Evolutionary conservation across 108 stramenopile species (phyloP), one percentile per base, ranked within the genome.

Genomic region (Discostella pseudostelligera): DNA sequence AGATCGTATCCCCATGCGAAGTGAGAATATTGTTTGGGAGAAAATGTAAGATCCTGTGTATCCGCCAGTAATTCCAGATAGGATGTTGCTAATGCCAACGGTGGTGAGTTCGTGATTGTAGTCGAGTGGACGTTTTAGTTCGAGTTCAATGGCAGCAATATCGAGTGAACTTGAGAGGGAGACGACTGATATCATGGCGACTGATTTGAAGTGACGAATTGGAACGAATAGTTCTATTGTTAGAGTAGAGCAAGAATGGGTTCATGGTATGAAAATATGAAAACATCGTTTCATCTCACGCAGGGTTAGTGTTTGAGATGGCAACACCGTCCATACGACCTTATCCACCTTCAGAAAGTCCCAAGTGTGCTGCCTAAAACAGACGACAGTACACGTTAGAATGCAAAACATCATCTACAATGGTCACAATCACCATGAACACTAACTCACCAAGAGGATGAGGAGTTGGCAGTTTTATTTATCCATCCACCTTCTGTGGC

Each of bases 81-180:
- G 39, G 12, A 96, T 55, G 80, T 99, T 99, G 66, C 89, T 89
- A 17, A 97, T 67, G 6, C 96, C 91, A 4, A 97, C 94, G 53
- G 92, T 95, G 46, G 50, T 67, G 17, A 98, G 74, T 82, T 98
- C 96, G 72, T 80, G 57, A 70, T 99, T 93, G 82, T 97, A 98
- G 57, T 97, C 87, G 51, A 99, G 79, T 5, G 96, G 96, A 47
- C 77, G 59, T 16, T 90, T 92, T 59, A 97, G 61, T 81, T 99
- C 98, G 29, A 99, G 80, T 69, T 99, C 97, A 63, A 99, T 99
- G 28, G 98, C 98, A 7, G 98, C 97, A 6, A 99, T 82, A 64
- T 99, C 98, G 32, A 99, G 78, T 35, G 91, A 96, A 48, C 89
- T 92, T 4, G 90, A 93, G 28, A 99, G 86, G 7, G 95, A 96